Evolutionary conservation across 768 basidiomycete species (phyloP), one percentile per base, ranked within the genome.

Genomic region (Jaapia argillacea): DNA sequence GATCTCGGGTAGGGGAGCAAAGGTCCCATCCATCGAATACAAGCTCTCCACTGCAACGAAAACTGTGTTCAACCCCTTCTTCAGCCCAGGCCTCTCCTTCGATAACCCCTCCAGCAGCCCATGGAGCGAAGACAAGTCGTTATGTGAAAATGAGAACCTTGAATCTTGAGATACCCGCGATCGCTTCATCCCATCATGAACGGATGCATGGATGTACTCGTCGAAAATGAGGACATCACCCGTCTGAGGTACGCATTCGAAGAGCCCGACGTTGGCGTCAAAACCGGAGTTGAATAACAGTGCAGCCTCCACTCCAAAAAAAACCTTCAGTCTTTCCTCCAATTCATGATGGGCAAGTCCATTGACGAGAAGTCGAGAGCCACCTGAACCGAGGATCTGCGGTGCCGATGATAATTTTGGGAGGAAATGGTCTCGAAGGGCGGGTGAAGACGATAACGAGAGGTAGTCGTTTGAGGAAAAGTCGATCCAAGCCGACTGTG

Each of bases 1-100:
- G 38, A 96, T 79, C 35, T 75, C 74, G 13, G 42, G 42, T 23
- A 98, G 66, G 0, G 90, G 91, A 0, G 84, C 72, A 46, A 94
- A 72, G 22, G 91, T 94, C 12, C 94, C 94, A 51, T 98, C 94
- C 94, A 98, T 98, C 45, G 83, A 87, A 52, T 97, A 97, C 36
- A 97, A 60, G 27, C 79, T 82, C 68, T 98, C 94, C 5, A 96
- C 80, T 0, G 88, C 80, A 10, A 98, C 60, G 54, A 93, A 96
- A 3, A 87, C 62, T 51, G 67, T 80, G 26, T 49, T 48, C 22
- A 62, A 58, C 0, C 75, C 77, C 0, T 51, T 46, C 43, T 49
- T 51, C 13, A 79, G 52, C 27, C 55, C 61, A 0, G 58, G 54
- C n/a, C 60, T 56, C 37, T 66, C 64, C 2, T 56, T 43, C 14